Base-by-base conservation (phyloP, 441 rosid species). In the Cnidoscolus chayamansa region DNA sequence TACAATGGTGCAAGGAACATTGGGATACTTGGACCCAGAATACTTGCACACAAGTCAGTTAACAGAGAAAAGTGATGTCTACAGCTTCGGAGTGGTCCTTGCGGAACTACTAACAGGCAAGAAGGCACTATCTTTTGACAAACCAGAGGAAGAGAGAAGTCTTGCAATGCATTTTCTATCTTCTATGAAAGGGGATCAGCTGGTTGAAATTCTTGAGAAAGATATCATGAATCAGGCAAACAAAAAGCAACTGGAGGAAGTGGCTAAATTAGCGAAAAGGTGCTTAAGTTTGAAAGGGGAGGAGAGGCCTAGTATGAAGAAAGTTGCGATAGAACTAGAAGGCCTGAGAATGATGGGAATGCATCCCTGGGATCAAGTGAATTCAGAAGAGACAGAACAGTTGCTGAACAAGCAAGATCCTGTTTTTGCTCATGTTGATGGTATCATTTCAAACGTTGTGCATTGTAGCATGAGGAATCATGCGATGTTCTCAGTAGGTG, bases 1-100 rank as follows among this genome's bases (percentile, higher is more conserved):
- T 40, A 40, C 84, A 2, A 2, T 80, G 31, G 15, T 25, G 15
- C 32, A 40, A 40, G 45, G 45, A 40, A 40, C 45, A 40, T 40
- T 40, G 45, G 45, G 45, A 40, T 40, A 40, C 45, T 7, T 40
- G 45, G 45, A 40, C 45, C 61, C 60, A 1, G 25, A 56, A 17
- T 20, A 56, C 61, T 57, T 57, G 10, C 35, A 19, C 11, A 19
- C 5, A 20, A 19, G 6, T 25, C 0, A n/a, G 7, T 55, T 55
- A 19, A n/a, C 30, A 17, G 19, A 17, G 9, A 20, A 40, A 40
- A 40, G 45, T 40, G 45, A 40, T 40, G 45, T 40, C 6, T 40
- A 40, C 45, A 40, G 45, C 45, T 40, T 40, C 6, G 45, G 45
- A 6, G 45, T 40, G 7, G 45, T 40, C 45, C 45, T 40, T 40